Conservation (phyloP, 306 rosid species). For the Chamaecrista fasciculata region DNA sequence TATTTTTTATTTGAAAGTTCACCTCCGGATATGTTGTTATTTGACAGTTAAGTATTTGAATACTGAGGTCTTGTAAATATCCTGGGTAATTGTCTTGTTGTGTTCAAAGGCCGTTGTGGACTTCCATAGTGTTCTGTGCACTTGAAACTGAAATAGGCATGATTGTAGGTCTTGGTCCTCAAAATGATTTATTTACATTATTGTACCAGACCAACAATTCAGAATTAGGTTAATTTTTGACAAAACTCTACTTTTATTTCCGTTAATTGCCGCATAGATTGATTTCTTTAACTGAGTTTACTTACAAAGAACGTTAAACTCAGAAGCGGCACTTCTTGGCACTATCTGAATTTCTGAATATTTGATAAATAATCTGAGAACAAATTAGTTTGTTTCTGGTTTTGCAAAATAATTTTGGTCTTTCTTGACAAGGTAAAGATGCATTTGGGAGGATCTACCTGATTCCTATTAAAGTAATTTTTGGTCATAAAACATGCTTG, state of each 20-base stretch:
- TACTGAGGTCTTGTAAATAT: neutral
- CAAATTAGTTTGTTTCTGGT: constrained; percentile 9
- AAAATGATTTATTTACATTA: neutral
- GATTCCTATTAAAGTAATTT: constrained; percentile 3
- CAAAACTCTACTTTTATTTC: neutral
- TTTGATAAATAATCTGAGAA: neutral
- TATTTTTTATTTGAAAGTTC: constrained; percentile 10
- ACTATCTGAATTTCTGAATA: constrained; percentile 15
- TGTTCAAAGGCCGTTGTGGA: neutral
- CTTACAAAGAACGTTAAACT: neutral
- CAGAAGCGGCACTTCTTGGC: neutral
- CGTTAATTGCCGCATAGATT: neutral
- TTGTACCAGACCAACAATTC: constrained; percentile 5
- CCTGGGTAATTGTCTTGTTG: neutral
- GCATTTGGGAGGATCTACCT: constrained; percentile 9
- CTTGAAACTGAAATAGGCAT: neutral
- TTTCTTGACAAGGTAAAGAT: neutral
- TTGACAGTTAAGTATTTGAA: neutral
- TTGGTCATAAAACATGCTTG: neutral
- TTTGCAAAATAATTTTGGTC: neutral
- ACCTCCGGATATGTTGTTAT: constrained; percentile 3
- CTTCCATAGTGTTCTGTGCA: neutral
- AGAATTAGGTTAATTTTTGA: neutral
- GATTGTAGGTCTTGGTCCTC: neutral
- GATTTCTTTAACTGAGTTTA: neutral